Base-by-base conservation (phyloP, 805 yeast genomes). In the Lipomyces mesembrius region DNA sequence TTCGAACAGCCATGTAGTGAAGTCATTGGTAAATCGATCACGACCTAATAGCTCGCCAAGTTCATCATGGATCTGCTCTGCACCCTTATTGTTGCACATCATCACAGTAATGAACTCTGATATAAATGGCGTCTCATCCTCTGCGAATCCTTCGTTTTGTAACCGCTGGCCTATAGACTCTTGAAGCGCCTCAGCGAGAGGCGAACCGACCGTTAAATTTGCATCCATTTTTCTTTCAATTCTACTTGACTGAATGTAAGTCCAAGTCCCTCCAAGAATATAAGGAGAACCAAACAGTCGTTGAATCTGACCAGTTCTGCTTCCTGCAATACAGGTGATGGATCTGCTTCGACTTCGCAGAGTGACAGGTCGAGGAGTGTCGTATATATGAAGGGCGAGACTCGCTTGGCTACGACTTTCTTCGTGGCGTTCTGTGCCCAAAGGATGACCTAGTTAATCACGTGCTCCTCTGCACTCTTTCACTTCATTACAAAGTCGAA, bases 51-150 rank as follows among this genome's bases (percentile, higher is more conserved):
- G 66, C 53, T 68, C 72, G 9, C 58, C 27, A 7, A 75, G 68
- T 59, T 75, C 77, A 0, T 46, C 27, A 2, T 69, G 58, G 29
- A 75, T 73, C 63, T 74, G 75, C 17, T 59, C 66, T 11, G 67
- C 56, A 3, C 68, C 32, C 62, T 73, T 73, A 52, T 68, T 61
- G 64, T 74, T 75, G 54, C 71, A 60, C 54, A 75, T 67, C 77
- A 75, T 74, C 61, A 69, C 63, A 9, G 73, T 70, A 59, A 75
- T 67, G 63, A 73, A 75, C 59, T 74, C 75, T 8, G 77, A 71
- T 9, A 73, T 72, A 51, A 71, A 70, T 1, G 72, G 73, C n/a
- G 71, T 58, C 56, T 74, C 75, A 53, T 72, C 76, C 29, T 73
- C 75, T 0, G 73, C 68, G 53, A 67, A 65, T 22, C 73, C 75